These are phyloP conservation scores for Leishmania mexicana DNA, from an alignment of 208 protist species.

Conservation along the genomic window DNA sequence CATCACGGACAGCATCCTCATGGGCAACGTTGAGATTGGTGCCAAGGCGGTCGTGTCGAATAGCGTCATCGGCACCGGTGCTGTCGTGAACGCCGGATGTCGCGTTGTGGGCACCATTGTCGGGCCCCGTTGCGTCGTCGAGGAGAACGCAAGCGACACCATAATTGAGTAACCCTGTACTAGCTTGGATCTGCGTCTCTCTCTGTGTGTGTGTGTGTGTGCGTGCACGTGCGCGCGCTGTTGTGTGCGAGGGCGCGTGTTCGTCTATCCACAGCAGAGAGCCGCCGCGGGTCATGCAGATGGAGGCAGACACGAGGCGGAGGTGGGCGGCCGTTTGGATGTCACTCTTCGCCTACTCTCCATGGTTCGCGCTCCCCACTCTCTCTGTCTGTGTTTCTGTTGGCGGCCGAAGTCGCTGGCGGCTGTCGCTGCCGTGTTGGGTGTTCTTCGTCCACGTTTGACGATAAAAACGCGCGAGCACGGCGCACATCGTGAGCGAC, in stretches of 20 bases:
- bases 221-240: neutral
- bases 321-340: neutral
- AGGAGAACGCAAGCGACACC: conserved; percentile 49
- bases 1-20: conserved; percentile 76
- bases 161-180: conserved; percentile 31
- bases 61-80: conserved; percentile 64
- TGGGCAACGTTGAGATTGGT: conserved; percentile 74
- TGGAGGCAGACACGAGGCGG: neutral
- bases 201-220: neutral
- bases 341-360: neutral
- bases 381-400: neutral
- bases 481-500: neutral
- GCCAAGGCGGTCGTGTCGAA: conserved; percentile 47
- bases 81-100: conserved; percentile 47
- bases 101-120: conserved; percentile 55
- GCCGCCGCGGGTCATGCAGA: neutral
- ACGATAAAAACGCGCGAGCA: neutral
- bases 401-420: neutral
- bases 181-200: neutral
- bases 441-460: neutral
- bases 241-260: neutral
- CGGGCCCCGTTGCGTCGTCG: conserved; percentile 58
- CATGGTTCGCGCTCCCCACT: neutral
- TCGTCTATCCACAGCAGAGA: neutral
- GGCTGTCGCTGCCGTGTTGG: neutral